Evolutionary conservation across 129 eudicot genomes (phyloP), one percentile per base, ranked within the genome.

Genomic region (Arctium minus): DNA sequence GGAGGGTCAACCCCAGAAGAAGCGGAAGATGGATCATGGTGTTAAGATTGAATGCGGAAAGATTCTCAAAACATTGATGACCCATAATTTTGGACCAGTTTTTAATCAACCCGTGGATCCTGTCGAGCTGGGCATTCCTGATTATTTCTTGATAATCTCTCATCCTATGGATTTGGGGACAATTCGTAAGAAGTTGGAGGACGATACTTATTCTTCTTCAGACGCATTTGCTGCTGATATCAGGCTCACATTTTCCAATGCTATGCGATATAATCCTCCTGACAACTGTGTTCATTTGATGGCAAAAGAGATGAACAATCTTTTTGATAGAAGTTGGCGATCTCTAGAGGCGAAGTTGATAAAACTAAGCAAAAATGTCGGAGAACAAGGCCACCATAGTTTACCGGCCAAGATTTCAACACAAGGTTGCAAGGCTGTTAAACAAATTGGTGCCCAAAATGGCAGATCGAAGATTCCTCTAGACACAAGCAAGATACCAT

Each of bases 131-230:
- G 22, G 46, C 0, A 89, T 94, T 81, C 97, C 97, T 81, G 98
- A 92, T 84, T 94, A 94, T 64, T 92, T 88, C 65, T 18, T 46
- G 0, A 77, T 91, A 18, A 89, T 94, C 38, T 71, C 90, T 31
- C 65, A 87, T 12, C 98, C 98, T 2, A 94, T 94, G 98, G 98
- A 94, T 87, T 84, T 94, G 77, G 94, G 97, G 32, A 94, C 97
- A 35, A 82, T 91, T 17, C 53, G 69, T n/a, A 37, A 69, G 75
- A 94, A 91, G 29, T 74, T 94, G 81, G 87, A 80, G 50, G 69
- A 81, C 5, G 84, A 87, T 72, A 9, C 27, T 71, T 94, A 94
- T 86, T 73, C 62, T 12, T 81, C 9, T 76, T 83, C 82, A 18
- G 93, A 91, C 48, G 92, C 90, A 31, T 90, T 94, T 88, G 90